These are phyloP conservation scores for Amphichorda felina DNA, from an alignment of 2,329 filamentous ascomycete genomes.

Conservation along the genomic window DNA sequence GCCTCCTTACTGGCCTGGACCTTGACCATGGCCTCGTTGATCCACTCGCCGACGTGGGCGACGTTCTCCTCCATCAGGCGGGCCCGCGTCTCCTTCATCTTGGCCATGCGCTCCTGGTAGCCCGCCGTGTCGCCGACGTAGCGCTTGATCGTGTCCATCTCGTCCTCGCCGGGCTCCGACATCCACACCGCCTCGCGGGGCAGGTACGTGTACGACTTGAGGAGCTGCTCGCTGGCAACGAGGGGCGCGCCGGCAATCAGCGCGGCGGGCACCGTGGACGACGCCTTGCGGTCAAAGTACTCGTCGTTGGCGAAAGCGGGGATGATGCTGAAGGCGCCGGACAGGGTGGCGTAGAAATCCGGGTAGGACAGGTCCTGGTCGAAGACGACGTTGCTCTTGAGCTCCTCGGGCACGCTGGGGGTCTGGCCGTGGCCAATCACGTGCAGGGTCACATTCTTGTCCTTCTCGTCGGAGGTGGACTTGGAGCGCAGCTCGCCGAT, in stretches of 20 bases:
- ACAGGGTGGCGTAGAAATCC: slow-evolving; percentile 10
- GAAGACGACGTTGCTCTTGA: slow-evolving; percentile 11
- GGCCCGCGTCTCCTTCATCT: slow-evolving; percentile 1
- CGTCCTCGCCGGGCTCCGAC: slow-evolving; percentile 10
- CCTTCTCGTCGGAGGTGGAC: not conserved
- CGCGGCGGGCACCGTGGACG: slow-evolving; percentile 13
- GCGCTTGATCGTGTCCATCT: slow-evolving; percentile 14
- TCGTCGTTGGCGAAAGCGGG: slow-evolving; percentile 13
- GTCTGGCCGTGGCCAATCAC: slow-evolving; percentile 12
- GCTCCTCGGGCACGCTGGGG: slow-evolving; percentile 11
- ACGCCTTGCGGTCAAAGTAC: slow-evolving; percentile 15
- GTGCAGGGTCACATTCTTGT: slow-evolving; percentile 10
- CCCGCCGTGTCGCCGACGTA: slow-evolving; percentile 10
- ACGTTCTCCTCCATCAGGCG: slow-evolving; percentile 10
- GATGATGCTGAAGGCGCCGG: slow-evolving; percentile 5
- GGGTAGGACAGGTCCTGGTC: slow-evolving; percentile 13
- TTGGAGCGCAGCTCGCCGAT: slow-evolving; percentile 7
- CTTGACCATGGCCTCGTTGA: not conserved
- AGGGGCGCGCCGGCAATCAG: slow-evolving; percentile 14
- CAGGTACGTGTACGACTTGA: slow-evolving; percentile 12
- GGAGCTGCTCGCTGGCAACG: slow-evolving; percentile 12
- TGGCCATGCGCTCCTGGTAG: slow-evolving; percentile 8
- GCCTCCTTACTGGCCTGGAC: too few species aligned
- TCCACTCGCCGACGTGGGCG: slow-evolving; percentile 9
- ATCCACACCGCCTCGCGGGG: slow-evolving; percentile 12